phyloP scores from a whole-genome alignment of 129 eudicot genomes.

The Helianthus annuus region HanXRQr2.0-SUNRISE NC_035434.2:136306293-136306792 shows the following conservation, averaged over 20 bases:
- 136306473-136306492: slow-evolving; percentile 18
- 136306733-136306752: too few species aligned
- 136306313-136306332: slow-evolving; percentile 21
- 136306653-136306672: too few species aligned
- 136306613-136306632: too few species aligned
- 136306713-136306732: too few species aligned
- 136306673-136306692: too few species aligned
- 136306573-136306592: not conserved
- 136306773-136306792: too few species aligned
- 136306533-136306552: not conserved
- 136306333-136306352: slow-evolving; percentile 22
- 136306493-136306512: not conserved
- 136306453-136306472: slow-evolving; percentile 39
- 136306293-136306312: slow-evolving; percentile 37
- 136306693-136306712: too few species aligned
- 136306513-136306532: not conserved
- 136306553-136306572: not conserved
- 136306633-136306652: too few species aligned
- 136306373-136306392: slow-evolving; percentile 89
- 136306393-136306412: slow-evolving; percentile 47
- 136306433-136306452: slow-evolving; percentile 52
- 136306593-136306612: too few species aligned
- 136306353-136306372: slow-evolving; percentile 34
- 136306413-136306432: slow-evolving; percentile 50
- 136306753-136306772: too few species aligned